Evolutionary conservation across 2,329 filamentous ascomycete genomes (phyloP), one percentile per base, ranked within the genome.

Genomic region (Neoascochyta sp.): DNA sequence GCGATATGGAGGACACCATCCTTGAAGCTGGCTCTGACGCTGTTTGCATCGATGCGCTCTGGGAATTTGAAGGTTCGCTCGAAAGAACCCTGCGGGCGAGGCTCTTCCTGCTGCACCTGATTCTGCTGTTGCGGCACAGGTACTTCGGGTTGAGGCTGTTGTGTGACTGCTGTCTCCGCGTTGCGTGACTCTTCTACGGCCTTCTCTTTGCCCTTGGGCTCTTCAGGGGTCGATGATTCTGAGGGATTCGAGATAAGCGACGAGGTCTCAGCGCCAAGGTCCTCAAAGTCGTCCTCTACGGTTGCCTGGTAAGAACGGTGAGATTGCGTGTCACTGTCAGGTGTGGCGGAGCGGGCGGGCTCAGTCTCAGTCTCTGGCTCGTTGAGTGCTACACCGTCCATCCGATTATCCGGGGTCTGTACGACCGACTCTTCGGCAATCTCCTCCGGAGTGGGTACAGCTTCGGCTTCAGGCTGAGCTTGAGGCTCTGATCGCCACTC

Each of bases 11-110:
- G 67, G 41, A 85, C 69, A 16, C 82, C 82, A 39, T 85, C 74
- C 61, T 76, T 74, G 47, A 86, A 74, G 31, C 57, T 70, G 27
- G 82, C 82, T 24, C 62, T 68, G 32, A 86, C 81, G 3, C 52
- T 63, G 10, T 79, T 75, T 49, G 76, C 73, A 52, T 83, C 77
- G 39, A 86, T 72, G 16, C 73, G 74, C 29, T 64, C 63, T 1
- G 81, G 78, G 68, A 86, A 86, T 58, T 68, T 75, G 67, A 86
- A 86, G 36, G 71, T 76, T 42, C 82, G 75, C 27, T 75, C 71
- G 65, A 86, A 86, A 45, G 80, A 73, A 57, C 81, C 81, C 35
- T 81, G 65, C 38, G 70, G 74, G 47, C 80, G 78, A 66, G 85
- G 80, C 13, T 43, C 29, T n/a, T 45, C 25, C 18, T 47, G 28